These are phyloP conservation scores for Polygonum aviculare DNA, from an alignment of 148 eudicot genomes.

Conservation along the genomic window DNA sequence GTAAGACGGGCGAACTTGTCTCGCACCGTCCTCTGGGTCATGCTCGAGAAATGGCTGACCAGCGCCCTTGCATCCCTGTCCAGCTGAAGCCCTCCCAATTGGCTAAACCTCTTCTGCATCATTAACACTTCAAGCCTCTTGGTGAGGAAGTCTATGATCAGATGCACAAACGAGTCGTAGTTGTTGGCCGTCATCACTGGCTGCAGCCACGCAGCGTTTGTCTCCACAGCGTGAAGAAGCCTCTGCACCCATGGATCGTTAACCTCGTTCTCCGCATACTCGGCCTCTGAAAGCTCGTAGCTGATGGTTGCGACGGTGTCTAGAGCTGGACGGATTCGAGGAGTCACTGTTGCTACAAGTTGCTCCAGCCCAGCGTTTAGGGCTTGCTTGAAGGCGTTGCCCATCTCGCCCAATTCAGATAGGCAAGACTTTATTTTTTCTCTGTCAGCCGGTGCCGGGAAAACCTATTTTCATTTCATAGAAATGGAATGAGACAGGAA, in stretches of 20 bases:
- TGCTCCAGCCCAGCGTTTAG: conserved; percentile 74
- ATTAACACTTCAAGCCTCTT: conserved; percentile 95
- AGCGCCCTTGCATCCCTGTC: conserved; percentile 83
- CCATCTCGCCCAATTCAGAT: conserved; percentile 65
- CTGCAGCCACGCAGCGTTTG: conserved; percentile 80
- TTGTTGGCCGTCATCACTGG: conserved; percentile 83
- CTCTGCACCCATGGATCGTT: conserved; percentile 94
- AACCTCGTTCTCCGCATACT: conserved; percentile 91
- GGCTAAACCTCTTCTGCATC: conserved; percentile 96
- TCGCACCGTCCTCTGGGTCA: conserved; percentile 93
- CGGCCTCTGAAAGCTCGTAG: conserved; percentile 85
- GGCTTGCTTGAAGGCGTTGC: conserved; percentile 70
- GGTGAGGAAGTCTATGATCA: conserved; percentile 75
- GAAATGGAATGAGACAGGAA: too few relatives aligned
- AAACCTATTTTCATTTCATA: conserved; percentile 30
- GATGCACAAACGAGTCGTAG: conserved; percentile 70
- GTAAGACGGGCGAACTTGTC: conserved; percentile 93
- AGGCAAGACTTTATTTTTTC: conserved; percentile 79
- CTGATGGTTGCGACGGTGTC: conserved; percentile 82
- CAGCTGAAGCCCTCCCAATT: conserved; percentile 92
- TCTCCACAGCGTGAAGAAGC: conserved; percentile 85
- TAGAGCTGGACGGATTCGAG: conserved; percentile 68
- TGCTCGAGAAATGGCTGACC: conserved; percentile 85
- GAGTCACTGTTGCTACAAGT: conserved; percentile 64
- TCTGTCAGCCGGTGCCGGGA: conserved; percentile 72